Conservation (phyloP, 2,329 filamentous ascomycete genomes). For the Stagonosporopsis tanaceti region DNA sequence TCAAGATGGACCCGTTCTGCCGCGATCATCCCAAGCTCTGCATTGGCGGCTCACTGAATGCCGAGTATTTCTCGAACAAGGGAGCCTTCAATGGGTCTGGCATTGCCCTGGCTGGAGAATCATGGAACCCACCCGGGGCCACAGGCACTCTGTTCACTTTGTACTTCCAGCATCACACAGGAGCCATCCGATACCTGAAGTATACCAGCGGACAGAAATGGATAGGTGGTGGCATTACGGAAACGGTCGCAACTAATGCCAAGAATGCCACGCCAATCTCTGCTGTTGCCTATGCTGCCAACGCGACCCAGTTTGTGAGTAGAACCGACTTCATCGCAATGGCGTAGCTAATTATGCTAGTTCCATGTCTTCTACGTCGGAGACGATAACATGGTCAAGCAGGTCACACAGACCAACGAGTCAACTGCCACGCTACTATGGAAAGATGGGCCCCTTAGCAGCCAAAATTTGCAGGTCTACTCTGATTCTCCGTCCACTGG, state of each 20-base stretch:
- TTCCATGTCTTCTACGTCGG: conserved; percentile 55
- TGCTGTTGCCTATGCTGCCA: conserved; percentile 52
- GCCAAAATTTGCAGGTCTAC: conserved; percentile 84
- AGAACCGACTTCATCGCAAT: too few relatives aligned
- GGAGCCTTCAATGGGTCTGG: conserved; percentile 59
- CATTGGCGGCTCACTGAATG: conserved; percentile 52
- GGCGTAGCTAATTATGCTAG: conserved; percentile 22
- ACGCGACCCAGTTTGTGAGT: conserved; percentile 49
- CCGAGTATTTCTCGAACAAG: conserved; percentile 49
- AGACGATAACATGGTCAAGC: conserved; percentile 49
- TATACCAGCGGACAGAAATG: conserved; percentile 48
- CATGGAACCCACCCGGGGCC: conserved; percentile 43
- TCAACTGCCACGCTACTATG: conserved; percentile 46
- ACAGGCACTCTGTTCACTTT: conserved; percentile 52
- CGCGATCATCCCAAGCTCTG: conserved; percentile 38
- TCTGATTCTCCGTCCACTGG: conserved; percentile 88
- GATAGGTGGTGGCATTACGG: conserved; percentile 49
- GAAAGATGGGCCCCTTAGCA: conserved; percentile 57
- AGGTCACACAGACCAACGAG: conserved; percentile 50
- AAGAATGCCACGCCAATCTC: conserved; percentile 56
- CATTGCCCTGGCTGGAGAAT: conserved; percentile 55
- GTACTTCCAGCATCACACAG: conserved; percentile 56
- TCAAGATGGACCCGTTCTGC: conserved; percentile 34
- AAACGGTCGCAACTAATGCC: conserved; percentile 53
- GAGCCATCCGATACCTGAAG: conserved; percentile 53